Evolutionary conservation across 352 stramenopile genomes (phyloP).

Genomic region (Globisporangium takayamanum): DNA sequence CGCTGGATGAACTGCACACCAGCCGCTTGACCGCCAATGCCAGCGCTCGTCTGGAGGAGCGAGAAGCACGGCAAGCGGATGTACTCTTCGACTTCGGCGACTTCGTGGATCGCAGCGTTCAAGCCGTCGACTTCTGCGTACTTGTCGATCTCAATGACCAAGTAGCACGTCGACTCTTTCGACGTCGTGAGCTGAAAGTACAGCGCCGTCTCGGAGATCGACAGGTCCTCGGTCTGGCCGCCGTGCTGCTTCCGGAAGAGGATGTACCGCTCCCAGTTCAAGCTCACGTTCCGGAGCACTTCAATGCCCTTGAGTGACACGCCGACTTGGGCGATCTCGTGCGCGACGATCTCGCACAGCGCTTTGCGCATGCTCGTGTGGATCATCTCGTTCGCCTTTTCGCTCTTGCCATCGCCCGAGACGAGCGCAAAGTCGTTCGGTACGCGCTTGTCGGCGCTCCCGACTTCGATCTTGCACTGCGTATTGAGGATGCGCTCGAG

Average conservation of each 20-base stretch:
- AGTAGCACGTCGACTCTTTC: constrained; percentile 79
- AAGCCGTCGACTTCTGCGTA: constrained; percentile 66
- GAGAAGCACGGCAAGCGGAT: constrained; percentile 78
- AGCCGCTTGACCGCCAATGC: constrained; percentile 45
- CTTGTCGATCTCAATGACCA: constrained; percentile 84
- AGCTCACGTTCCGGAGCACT: constrained; percentile 65
- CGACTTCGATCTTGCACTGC: constrained; percentile 72
- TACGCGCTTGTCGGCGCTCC: constrained; percentile 33
- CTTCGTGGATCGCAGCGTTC: constrained; percentile 44
- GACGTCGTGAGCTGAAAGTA: constrained; percentile 81
- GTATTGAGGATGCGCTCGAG: constrained; percentile 71
- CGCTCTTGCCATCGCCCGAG: constrained; percentile 62
- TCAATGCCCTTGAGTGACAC: constrained; percentile 75
- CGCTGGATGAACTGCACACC: constrained; percentile 84
- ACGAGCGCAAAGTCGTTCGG: constrained; percentile 63
- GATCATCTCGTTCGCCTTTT: constrained; percentile 68
- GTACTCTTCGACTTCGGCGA: constrained; percentile 50
- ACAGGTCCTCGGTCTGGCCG: constrained; percentile 67
- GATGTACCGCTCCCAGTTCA: constrained; percentile 85
- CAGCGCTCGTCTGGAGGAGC: constrained; percentile 63
- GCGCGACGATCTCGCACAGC: constrained; percentile 78
- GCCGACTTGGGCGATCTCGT: constrained; percentile 73
- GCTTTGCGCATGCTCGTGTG: constrained; percentile 62
- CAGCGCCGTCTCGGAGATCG: constrained; percentile 75
- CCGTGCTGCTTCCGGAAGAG: constrained; percentile 78